Evolutionary conservation across 164 flowering plant species (phyloP).

Genomic region (Vitis rupestris): DNA sequence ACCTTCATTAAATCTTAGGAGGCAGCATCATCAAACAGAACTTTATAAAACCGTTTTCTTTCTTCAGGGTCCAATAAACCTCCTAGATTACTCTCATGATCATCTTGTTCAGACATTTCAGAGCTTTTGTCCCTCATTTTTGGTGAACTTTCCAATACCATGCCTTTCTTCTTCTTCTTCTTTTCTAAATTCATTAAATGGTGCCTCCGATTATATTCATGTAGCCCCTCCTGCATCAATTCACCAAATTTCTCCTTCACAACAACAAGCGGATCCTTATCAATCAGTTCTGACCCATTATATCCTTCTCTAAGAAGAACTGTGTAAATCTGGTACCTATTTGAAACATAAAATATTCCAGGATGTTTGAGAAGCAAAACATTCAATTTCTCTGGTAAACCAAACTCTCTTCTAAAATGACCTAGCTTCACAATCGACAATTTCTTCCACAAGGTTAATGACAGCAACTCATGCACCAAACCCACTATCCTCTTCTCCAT

Average conservation of each 20-base stretch:
- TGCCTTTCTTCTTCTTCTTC: conserved; percentile 55
- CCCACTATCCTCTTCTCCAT: conserved; percentile 84
- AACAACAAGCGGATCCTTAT: conserved; percentile 83
- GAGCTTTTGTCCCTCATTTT: conserved; percentile 21
- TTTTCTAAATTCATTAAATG: conserved; percentile 61
- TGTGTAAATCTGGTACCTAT: conserved; percentile 77
- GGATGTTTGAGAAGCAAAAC: conserved; percentile 76
- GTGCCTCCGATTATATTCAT: conserved; percentile 69
- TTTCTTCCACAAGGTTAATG: conserved; percentile 90
- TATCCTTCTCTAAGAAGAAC: conserved; percentile 88
- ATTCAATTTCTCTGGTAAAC: conserved; percentile 68
- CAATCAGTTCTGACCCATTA: conserved; percentile 62
- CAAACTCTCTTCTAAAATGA: conserved; percentile 80
- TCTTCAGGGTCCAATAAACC: conserved; percentile 74
- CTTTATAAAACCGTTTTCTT: conserved; percentile 73
- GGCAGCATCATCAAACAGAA: conserved; percentile 46
- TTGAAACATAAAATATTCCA: conserved; percentile 89
- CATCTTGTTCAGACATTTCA: conserved; percentile 44
- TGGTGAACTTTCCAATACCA: conserved; percentile 23
- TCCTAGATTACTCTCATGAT: conserved; percentile 33
- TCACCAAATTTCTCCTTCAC: conserved; percentile 94
- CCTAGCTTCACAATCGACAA: conserved; percentile 70
- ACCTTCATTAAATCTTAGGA: conserved; percentile 12
- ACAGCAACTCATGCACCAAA: conserved; percentile 81
- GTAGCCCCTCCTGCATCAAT: conserved; percentile 89